Percentiles rank a stretch among this genome's conserved stretches.
phyloP scores from a whole-genome alignment of 345 rosid genomes.

The Iberis pinnata region DNA sequence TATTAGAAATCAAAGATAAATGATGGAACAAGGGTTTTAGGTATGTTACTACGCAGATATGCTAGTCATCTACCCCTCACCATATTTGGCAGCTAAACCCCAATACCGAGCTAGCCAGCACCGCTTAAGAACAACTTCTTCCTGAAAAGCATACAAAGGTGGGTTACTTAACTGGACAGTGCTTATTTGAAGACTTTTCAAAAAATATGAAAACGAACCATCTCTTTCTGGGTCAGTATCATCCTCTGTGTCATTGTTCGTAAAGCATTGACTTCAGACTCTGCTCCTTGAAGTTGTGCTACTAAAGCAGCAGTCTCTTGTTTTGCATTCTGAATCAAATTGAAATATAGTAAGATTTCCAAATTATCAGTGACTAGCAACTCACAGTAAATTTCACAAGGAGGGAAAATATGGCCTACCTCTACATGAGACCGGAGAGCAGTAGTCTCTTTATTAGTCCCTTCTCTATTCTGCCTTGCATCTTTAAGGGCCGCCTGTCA shows the following conservation, averaged over 20 bases:
- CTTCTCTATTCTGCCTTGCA: constrained; percentile 56
- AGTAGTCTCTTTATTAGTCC: constrained; percentile 52
- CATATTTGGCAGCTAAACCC: constrained; percentile 92
- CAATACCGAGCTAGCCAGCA: constrained; percentile 99
- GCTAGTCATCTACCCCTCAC: constrained; percentile 34
- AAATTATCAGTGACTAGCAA: neutral
- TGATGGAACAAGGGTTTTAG: neutral
- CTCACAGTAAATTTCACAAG: constrained; percentile 11
- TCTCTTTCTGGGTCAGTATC: constrained; percentile 93
- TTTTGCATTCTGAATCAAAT: constrained; percentile 51
- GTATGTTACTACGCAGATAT: constrained; percentile 8
- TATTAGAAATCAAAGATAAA: constrained; percentile 9
- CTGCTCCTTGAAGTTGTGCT: constrained; percentile 67
- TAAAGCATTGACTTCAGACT: constrained; percentile 72
- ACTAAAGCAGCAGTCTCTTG: constrained; percentile 48
- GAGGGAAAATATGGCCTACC: constrained; percentile 34
- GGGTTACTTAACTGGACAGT: constrained; percentile 6
- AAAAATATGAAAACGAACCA: constrained; percentile 55
- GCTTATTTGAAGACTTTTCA: constrained; percentile 2
- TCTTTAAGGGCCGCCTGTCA: constrained; percentile 87
- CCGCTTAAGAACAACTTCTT: constrained; percentile 97
- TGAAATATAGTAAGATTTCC: constrained; percentile 26
- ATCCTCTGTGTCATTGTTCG: constrained; percentile 91
- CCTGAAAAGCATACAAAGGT: constrained; percentile 48
- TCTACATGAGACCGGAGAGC: constrained; percentile 67